phyloP scores from a whole-genome alignment of 768 basidiomycete species.

The Tremella mesenterica region DNA sequence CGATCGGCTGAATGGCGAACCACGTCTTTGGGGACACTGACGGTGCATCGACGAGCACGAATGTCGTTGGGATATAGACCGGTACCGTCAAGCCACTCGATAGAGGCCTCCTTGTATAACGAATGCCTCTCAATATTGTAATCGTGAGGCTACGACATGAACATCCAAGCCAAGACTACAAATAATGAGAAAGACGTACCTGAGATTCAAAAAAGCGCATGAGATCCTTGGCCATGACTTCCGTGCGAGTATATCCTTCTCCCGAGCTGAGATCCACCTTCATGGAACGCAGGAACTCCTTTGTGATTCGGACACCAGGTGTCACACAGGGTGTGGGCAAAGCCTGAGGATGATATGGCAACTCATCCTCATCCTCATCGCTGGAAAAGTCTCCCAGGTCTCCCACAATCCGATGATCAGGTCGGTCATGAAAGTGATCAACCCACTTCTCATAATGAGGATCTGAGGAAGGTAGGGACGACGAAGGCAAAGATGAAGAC shows the following conservation, averaged over 20 bases:
- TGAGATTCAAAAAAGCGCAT: not conserved
- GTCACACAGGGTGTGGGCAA: not conserved
- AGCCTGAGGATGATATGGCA: too few relatives aligned
- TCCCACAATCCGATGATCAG: too few relatives aligned
- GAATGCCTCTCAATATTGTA: slow-evolving; percentile 1
- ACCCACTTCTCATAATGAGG: too few relatives aligned
- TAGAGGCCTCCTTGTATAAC: not conserved
- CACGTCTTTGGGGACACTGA: not conserved
- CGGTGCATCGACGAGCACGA: not conserved
- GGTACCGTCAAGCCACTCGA: slow-evolving; percentile 4
- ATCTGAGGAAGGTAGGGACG: too few relatives aligned
- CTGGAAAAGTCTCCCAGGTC: too few relatives aligned
- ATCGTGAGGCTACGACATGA: not conserved
- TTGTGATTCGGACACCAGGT: not conserved
- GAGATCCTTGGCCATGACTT: not conserved
- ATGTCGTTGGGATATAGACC: slow-evolving; percentile 3
- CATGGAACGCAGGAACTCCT: not conserved
- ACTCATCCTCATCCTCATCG: too few relatives aligned
- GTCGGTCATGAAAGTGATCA: too few relatives aligned
- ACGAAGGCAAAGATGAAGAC: too few relatives aligned
- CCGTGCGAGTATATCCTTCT: not conserved
- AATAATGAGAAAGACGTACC: not conserved
- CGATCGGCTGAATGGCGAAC: not conserved
- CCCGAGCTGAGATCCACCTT: not conserved
- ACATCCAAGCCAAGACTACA: not conserved